Evolutionary conservation across 345 rosid genomes (phyloP), one percentile per base, ranked within the genome.

Genomic region (Melaleuca alternifolia): DNA sequence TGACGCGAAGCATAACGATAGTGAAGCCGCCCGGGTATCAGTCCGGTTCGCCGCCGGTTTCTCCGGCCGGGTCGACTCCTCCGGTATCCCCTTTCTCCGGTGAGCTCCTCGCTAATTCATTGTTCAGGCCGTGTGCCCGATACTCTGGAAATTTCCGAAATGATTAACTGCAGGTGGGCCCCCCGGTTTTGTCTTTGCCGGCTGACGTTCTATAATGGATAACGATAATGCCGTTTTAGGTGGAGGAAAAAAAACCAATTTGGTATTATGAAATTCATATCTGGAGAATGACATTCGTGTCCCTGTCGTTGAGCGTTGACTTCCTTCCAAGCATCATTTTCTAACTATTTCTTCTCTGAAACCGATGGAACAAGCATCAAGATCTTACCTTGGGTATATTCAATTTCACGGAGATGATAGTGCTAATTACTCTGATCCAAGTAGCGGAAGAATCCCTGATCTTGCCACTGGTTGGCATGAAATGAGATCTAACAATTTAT

Each of bases 71-170:
- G 7, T 94, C 99, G 26, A 94, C 98, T 33, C 91, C 98, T 84
- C 95, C 96, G 90, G 91, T 93, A 56, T 95, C 98, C 37, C 98
- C 98, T 18, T 96, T 97, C 89, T 92, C 99, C 26, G 99, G 99
- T 96, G 88, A 94, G 96, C 54, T 30, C 57, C 23, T 20, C 18
- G 83, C 8, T 62, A 12, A 12, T 23, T 21, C 48, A 37, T 33
- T 71, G 33, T 71, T 71, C 12, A 1, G 48, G 5, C 48, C 23
- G 79, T 5, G 79, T 0, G 79, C 79, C 79, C 5, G 33, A 37
- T 24, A 2, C 48, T 18, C 48, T 5, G 37, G 79, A 71, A 33
- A 37, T 37, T 9, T 71, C 26, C 48, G 48, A 37, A 37, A 37
- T 71, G 4, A 37, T 71, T 6, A 20, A 9, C 79, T 5, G 79